A percentile compares a stretch with the other conserved stretches of the same genome.
Evolutionary conservation across 2,329 filamentous ascomycete species (phyloP).

Genomic region (Nakataea oryzae): DNA sequence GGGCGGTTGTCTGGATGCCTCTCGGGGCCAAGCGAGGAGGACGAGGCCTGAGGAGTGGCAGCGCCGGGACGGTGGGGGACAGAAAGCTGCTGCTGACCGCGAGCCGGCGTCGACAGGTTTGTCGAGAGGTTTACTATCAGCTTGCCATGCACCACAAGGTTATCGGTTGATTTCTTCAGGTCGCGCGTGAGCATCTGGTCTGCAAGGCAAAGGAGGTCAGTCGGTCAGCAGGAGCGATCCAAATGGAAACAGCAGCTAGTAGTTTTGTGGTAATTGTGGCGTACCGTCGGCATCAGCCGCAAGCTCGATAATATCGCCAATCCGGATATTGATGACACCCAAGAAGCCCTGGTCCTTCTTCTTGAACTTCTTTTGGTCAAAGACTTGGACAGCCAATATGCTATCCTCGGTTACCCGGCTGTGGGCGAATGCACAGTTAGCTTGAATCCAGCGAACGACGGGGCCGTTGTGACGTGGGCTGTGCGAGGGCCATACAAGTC

Average conservation of each 20-base stretch:
- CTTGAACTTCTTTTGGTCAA: slow-evolving; percentile 99
- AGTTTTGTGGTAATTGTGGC: neutral
- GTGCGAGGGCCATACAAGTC: slow-evolving; percentile 63
- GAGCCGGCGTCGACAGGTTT: slow-evolving; percentile 65
- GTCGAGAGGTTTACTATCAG: slow-evolving; percentile 94
- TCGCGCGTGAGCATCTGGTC: slow-evolving; percentile 98
- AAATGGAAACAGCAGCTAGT: neutral
- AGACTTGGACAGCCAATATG: slow-evolving; percentile 95
- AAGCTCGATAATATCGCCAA: slow-evolving; percentile 89
- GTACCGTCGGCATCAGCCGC: slow-evolving; percentile 83
- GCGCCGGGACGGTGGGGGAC: slow-evolving; percentile 30
- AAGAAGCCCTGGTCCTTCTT: slow-evolving; percentile 99
- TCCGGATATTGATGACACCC: slow-evolving; percentile 92
- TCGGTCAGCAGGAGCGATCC: slow-evolving; percentile 13
- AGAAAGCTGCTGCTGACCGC: slow-evolving; percentile 25
- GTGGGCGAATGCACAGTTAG: slow-evolving; percentile 6
- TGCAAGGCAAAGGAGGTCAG: slow-evolving; percentile 29
- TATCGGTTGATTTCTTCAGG: slow-evolving; percentile 95
- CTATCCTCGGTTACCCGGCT: slow-evolving; percentile 90
- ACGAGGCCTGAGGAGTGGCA: slow-evolving; percentile 30
- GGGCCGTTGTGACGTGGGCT: neutral
- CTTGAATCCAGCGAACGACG: neutral
- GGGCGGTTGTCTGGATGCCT: slow-evolving; percentile 33
- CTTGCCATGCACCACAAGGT: slow-evolving; percentile 94
- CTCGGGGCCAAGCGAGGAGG: slow-evolving; percentile 30